Evolutionary conservation across 495 filamentous ascomycete genomes (phyloP), one percentile per base, ranked within the genome.

Genomic region (Hypoxylon intermedium): DNA sequence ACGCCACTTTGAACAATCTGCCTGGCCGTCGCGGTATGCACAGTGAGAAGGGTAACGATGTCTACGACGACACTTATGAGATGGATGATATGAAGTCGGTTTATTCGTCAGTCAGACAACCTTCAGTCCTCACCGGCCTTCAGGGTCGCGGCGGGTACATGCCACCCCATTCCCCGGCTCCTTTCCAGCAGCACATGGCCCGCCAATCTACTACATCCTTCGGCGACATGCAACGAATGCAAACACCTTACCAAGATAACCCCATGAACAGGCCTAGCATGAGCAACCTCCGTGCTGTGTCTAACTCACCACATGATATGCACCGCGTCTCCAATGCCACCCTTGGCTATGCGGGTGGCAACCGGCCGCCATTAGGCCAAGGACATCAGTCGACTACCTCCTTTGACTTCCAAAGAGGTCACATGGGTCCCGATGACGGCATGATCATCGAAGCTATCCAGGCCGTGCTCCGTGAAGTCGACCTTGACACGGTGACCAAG

Each of bases 31-130:
- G 94, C 42, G 92, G 92, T 54, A 74, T 76, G 37, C 77, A 81
- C 42, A 69, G 76, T 31, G 92, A 96, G 77, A 95, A 95, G 79
- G 78, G 72, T 1, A 69, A 68, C 21, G 78, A 76, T 28, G 74
- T 76, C 24, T 92, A 90, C 65, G 82, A 85, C 19, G 88, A 91
- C 60, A 86, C 76, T 13, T 91, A 91, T 76, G 94, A 98, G 72
- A 92, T 98, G 88, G 94, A 98, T 68, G 94, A 98, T 67, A 94
- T 97, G 82, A 92, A 93, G 67, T 96, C 91, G 0, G 85, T 95
- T 50, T 97, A 98, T 75, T 97, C 93, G 6, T 96, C 92, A 1
- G 90, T 93, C 59, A 92, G 92, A 74, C 94, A 95, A 18, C 90
- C 92, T 2, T 97, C 92, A 0, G 89, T 98, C 57, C 82, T 98